Conservation (phyloP, 2,329 filamentous ascomycete species). For the Cercospora sp. region DNA sequence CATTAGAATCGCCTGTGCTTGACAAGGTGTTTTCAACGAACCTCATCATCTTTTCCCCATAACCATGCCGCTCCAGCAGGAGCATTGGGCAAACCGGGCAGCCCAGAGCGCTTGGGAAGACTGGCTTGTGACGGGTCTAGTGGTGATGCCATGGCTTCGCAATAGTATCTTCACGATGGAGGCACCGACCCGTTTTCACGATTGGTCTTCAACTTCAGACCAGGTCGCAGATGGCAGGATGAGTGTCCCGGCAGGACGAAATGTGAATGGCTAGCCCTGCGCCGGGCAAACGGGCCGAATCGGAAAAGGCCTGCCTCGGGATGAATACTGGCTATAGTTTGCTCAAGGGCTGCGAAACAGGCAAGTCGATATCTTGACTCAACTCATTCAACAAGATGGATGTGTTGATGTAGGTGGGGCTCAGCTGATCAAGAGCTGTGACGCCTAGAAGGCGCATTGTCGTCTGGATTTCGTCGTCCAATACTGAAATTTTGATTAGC, state of each 20-base stretch:
- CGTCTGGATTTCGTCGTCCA: background rate
- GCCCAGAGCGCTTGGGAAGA: background rate
- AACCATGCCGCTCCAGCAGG: background rate
- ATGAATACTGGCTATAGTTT: background rate
- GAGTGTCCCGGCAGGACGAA: background rate
- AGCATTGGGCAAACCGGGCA: background rate
- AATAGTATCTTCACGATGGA: background rate
- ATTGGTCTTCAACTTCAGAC: background rate
- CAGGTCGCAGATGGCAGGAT: background rate
- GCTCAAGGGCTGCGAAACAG: background rate
- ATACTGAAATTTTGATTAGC: background rate
- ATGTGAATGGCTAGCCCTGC: background rate
- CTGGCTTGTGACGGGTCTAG: background rate
- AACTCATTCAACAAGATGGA: background rate
- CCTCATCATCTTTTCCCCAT: background rate
- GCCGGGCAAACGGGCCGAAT: background rate
- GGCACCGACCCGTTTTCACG: background rate
- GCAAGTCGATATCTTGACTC: background rate
- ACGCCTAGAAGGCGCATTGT: background rate
- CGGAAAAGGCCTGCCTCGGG: background rate
- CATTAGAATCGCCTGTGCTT: background rate
- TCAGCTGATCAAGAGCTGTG: slow-evolving; percentile 24
- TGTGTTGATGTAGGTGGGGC: background rate
- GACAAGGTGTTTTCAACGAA: background rate
- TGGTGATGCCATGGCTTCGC: background rate